These are phyloP conservation scores for Zymoseptoria crescenta DNA, from an alignment of 2,329 filamentous ascomycete species.

Conservation along the genomic window DNA sequence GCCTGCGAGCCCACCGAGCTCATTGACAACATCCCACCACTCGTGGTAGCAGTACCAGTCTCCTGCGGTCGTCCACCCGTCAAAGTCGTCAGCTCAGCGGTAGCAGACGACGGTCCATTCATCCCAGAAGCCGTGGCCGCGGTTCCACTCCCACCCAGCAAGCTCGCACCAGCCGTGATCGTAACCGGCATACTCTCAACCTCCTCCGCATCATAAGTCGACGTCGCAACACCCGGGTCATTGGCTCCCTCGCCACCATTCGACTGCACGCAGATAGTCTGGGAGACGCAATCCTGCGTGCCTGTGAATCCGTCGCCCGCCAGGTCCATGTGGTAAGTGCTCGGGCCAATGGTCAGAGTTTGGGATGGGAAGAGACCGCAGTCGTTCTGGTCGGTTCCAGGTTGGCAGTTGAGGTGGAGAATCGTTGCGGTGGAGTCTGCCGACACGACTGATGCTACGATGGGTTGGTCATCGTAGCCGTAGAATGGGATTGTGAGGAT, in stretches of 20 bases:
- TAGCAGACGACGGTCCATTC: slow-evolving; percentile 5
- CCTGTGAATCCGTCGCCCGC: slow-evolving; percentile 10
- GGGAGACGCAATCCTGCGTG: slow-evolving; percentile 12
- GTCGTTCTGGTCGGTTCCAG: slow-evolving; percentile 9
- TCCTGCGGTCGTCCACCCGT: background rate
- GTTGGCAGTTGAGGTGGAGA: slow-evolving; percentile 11
- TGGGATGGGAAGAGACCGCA: slow-evolving; percentile 19
- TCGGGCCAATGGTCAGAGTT: slow-evolving; percentile 14
- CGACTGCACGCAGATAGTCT: slow-evolving; percentile 11
- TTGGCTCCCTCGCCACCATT: slow-evolving; percentile 13
- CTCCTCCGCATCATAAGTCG: slow-evolving; percentile 9
- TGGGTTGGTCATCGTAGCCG: slow-evolving; percentile 15
- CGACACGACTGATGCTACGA: slow-evolving; percentile 14
- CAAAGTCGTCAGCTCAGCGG: background rate
- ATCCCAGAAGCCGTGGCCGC: slow-evolving; percentile 3
- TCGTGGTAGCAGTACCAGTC: background rate
- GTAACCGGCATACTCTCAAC: slow-evolving; percentile 11
- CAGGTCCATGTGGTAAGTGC: slow-evolving; percentile 17
- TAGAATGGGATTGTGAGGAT: slow-evolving; percentile 16
- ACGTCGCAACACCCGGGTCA: slow-evolving; percentile 14
- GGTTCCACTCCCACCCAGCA: background rate
- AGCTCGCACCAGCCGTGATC: slow-evolving; percentile 9
- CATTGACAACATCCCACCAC: background rate
- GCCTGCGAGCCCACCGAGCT: background rate
- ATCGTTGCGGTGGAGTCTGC: slow-evolving; percentile 11